A percentile compares a stretch with the other conserved stretches of the same genome.
phyloP scores from a whole-genome alignment of 495 filamentous ascomycete genomes.

The Penicillium samsonianum region DNA sequence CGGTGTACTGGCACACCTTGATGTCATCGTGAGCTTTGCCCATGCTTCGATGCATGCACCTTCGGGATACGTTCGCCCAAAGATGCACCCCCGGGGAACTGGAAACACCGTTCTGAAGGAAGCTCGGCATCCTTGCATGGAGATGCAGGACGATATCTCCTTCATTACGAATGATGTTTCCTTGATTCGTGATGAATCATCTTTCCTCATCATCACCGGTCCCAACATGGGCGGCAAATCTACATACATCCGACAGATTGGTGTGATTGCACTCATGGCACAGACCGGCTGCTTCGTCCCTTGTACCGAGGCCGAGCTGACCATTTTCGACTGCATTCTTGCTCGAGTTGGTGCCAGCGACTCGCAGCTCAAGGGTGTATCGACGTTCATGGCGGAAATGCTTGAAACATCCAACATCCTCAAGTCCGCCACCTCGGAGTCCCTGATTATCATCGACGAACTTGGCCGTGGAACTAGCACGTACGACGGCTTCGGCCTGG shows the following conservation, averaged over 20 bases:
- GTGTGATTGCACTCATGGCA: conserved; percentile 96
- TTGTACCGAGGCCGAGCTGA: conserved; percentile 84
- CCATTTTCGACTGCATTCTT: conserved; percentile 97
- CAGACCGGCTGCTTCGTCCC: conserved; percentile 97
- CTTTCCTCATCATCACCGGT: conserved; percentile 96
- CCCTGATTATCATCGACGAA: conserved; percentile 97
- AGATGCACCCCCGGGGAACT: conserved; percentile 84
- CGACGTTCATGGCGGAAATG: conserved; percentile 99
- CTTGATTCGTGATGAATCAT: conserved; percentile 75
- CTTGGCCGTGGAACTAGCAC: conserved; percentile 97
- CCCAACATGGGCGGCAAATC: conserved; percentile 99
- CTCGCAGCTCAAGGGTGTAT: conserved; percentile 95
- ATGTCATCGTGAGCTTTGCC: conserved; percentile 94
- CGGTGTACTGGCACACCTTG: conserved; percentile 86
- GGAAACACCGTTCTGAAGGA: conserved; percentile 91
- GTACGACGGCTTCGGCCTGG: conserved; percentile 97
- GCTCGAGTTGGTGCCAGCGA: conserved; percentile 95
- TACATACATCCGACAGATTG: conserved; percentile 97
- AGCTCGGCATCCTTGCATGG: conserved; percentile 96
- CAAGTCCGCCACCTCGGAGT: conserved; percentile 91
- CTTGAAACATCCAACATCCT: conserved; percentile 98
- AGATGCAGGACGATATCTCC: conserved; percentile 97
- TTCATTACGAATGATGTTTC: conserved; percentile 98
- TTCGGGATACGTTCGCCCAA: conserved; percentile 85
- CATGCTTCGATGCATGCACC: conserved; percentile 94